Percentiles rank a stretch among this genome's conserved stretches.
These are phyloP conservation scores for Cryptosporidium bovis DNA, from an alignment of 169 alveolate genomes.

Conservation along the genomic window DNA sequence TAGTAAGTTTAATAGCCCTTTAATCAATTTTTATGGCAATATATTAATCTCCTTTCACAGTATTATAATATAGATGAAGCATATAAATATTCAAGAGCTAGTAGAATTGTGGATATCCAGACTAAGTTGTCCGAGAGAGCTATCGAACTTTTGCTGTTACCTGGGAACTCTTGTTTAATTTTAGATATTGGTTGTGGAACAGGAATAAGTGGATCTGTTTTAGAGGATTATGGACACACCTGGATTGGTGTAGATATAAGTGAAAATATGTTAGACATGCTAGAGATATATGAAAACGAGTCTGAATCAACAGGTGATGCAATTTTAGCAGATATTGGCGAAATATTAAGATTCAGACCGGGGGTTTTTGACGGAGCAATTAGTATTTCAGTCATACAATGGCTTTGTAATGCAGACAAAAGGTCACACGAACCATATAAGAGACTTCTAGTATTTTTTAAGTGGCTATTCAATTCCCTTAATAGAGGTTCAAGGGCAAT, in stretches of 20 bases:
- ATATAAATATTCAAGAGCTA: slow-evolving; percentile 86
- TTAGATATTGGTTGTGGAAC: slow-evolving; percentile 98
- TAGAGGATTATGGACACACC: slow-evolving; percentile 89
- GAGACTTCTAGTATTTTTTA: slow-evolving; percentile 91
- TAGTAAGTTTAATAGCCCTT: slow-evolving; percentile 22
- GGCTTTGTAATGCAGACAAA: slow-evolving; percentile 95
- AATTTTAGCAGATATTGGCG: slow-evolving; percentile 93
- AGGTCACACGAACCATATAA: slow-evolving; percentile 90
- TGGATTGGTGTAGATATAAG: slow-evolving; percentile 97
- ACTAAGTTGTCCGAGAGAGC: slow-evolving; percentile 94
- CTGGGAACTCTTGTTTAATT: slow-evolving; percentile 87
- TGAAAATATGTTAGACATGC: slow-evolving; percentile 91
- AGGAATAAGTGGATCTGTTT: slow-evolving; percentile 93
- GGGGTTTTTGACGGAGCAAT: slow-evolving; percentile 93
- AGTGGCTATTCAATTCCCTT: slow-evolving; percentile 86
- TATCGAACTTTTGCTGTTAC: slow-evolving; percentile 85
- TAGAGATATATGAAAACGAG: slow-evolving; percentile 77
- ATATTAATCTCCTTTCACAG: slow-evolving; percentile 57
- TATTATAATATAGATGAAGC: slow-evolving; percentile 92
- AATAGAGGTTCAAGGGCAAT: slow-evolving; percentile 92
- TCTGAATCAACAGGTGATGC: slow-evolving; percentile 89
- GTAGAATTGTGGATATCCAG: slow-evolving; percentile 92
- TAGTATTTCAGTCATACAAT: slow-evolving; percentile 94
- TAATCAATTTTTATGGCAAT: neutral
- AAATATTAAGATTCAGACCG: slow-evolving; percentile 89